Evolutionary conservation across 1,284 basidiomycete genomes (phyloP), one percentile per base, ranked within the genome.

Genomic region (Ustilago loliicola): DNA sequence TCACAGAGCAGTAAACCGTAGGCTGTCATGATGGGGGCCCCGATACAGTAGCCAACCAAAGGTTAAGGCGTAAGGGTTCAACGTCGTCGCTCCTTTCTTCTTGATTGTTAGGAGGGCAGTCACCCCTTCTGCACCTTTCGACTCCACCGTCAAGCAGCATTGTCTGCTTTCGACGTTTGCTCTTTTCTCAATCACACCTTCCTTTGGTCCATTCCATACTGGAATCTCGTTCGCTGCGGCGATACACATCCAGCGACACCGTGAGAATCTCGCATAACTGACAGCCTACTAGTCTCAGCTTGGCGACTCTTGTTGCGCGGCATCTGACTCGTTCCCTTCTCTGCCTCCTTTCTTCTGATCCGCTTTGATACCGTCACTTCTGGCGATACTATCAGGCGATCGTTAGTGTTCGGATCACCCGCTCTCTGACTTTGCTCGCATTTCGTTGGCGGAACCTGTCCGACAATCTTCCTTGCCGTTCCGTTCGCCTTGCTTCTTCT

Each of bases 51-150:
- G 32, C 51, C 51, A 53, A 53, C 51, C 53, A 57, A 57, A 23
- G 23, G 32, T 23, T 19, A n/a, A 71, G 36, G 11, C 47, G 36
- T n/a, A 72, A 63, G 47, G 60, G 38, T 55, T 60, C 51, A 67
- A 5, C 21, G 36, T 40, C 21, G 52, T 42, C 32, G 71, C 73
- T 58, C 42, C 73, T 76, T 76, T 45, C 57, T 29, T 76, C 73
- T 66, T 42, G 73, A 71, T 70, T 71, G 65, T 21, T 71, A 67
- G 65, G 68, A 76, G 68, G 73, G 73, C 54, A 71, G 65, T 76
- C 73, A 76, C 57, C 62, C 68, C 65, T 63, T 71, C 68, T 71
- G 68, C 73, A 71, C 73, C 68, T 61, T 50, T 60, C 65, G 66
- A 68, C 71, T 73, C 71, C 59, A 65, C 60, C 65, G 65, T 73